Evolutionary conservation across 306 rosid genomes (phyloP).

Genomic region (Abrus pulchellus): DNA sequence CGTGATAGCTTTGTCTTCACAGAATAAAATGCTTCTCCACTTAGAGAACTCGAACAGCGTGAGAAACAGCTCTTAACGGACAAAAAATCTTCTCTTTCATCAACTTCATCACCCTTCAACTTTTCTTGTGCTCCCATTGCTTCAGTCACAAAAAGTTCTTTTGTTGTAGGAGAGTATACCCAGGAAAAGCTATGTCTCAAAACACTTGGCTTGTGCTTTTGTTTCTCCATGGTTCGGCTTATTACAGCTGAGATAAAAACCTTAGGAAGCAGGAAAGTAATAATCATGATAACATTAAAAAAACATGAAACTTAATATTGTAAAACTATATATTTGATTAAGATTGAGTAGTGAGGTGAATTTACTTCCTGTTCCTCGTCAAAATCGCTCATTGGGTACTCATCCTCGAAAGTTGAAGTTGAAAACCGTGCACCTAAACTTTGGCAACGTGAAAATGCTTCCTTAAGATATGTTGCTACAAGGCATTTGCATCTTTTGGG

Average conservation of each 20-base stretch:
- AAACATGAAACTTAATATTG: too few relatives aligned
- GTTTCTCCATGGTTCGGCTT: constrained; percentile 71
- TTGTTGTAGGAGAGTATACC: constrained; percentile 66
- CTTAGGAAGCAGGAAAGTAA: constrained; percentile 46
- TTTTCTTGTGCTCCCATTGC: constrained; percentile 25
- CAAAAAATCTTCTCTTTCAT: constrained; percentile 62
- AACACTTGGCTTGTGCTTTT: constrained; percentile 55
- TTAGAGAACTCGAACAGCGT: constrained; percentile 61
- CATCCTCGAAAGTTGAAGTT: constrained; percentile 60
- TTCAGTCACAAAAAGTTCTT: constrained; percentile 55
- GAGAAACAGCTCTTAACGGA: constrained; percentile 67
- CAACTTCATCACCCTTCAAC: neutral
- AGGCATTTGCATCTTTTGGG: constrained; percentile 65
- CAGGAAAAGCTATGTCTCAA: constrained; percentile 66
- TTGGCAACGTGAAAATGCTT: constrained; percentile 61
- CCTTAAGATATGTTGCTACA: constrained; percentile 63
- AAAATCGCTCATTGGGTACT: constrained; percentile 56
- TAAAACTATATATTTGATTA: neutral
- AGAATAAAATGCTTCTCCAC: constrained; percentile 58
- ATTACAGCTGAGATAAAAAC: constrained; percentile 72
- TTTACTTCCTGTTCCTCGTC: constrained; percentile 76
- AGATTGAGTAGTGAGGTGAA: neutral
- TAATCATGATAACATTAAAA: neutral
- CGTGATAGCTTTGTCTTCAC: constrained; percentile 64
- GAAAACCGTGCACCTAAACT: constrained; percentile 49